Evolutionary conservation across 768 basidiomycete genomes (phyloP), one percentile per base, ranked within the genome.

Genomic region (Trichaptum fuscoviolaceum): DNA sequence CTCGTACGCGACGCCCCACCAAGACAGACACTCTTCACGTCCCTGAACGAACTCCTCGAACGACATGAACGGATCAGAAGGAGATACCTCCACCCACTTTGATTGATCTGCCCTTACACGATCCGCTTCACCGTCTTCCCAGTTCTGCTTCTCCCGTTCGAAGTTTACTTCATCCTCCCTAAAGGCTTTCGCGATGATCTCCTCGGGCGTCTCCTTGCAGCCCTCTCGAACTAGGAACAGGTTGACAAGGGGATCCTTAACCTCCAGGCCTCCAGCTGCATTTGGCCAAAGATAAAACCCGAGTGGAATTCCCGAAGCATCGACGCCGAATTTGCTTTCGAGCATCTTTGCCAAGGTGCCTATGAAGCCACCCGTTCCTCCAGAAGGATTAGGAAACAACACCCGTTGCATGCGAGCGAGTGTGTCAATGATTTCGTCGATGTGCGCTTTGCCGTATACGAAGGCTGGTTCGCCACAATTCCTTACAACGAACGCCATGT

Each of bases 261-360:
- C 65, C 66, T 77, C 78, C 34, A 81, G 73, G 0, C 80, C 80
- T 42, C 80, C 80, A 23, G 69, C 71, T 18, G 71, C 68, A 23
- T 79, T 72, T 0, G 80, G 77, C 66, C 80, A 76, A 70, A 77
- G 81, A 71, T 78, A 80, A 65, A 78, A 81, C 2, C 80, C 80
- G 57, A 77, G 75, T 0, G 79, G 80, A 9, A 82, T 71, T 63
- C 79, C 75, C 3, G 42, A 52, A 52, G 42, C 15, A 1, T 66
- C 69, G 1, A 77, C 70, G 3, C 71, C 74, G 58, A 79, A 80
- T 0, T 77, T 74, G 18, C 70, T 68, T 27, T 71, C 71, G 35
- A 81, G 70, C 59, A 74, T 67, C 3, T 67, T 23, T 12, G 70
- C 70, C 20, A 77, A 59, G 52, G 73, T 67, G 24, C 65, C 70